phyloP scores from a whole-genome alignment of 2,329 filamentous ascomycete genomes.

The Dothidotthia symphoricarpi region DNA sequence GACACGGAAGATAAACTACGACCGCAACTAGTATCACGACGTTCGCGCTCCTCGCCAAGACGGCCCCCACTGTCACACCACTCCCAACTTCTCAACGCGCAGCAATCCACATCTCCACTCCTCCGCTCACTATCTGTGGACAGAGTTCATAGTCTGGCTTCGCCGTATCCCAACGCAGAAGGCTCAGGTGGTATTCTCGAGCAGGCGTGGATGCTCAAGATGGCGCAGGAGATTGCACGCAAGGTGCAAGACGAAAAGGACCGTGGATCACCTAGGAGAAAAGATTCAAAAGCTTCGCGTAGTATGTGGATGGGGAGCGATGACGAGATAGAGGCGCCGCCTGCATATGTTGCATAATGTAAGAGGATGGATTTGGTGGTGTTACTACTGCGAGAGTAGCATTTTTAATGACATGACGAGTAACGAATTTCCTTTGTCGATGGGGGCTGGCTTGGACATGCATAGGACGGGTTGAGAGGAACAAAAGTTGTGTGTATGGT shows the following conservation, averaged over 20 bases:
- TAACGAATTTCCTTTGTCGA: too few relatives aligned
- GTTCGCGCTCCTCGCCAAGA: constrained; percentile 15
- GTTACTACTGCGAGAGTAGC: too few relatives aligned
- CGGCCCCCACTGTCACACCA: constrained; percentile 32
- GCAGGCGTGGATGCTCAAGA: constrained; percentile 86
- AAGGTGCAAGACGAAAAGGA: constrained; percentile 84
- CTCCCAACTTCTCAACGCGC: constrained; percentile 28
- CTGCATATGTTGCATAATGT: constrained; percentile 37
- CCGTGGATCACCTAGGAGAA: constrained; percentile 15
- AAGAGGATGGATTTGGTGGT: too few relatives aligned
- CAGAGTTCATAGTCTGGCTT: constrained; percentile 17
- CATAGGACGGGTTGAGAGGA: too few relatives aligned
- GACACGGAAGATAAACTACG: constrained; percentile 2
- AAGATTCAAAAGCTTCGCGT: constrained; percentile 6
- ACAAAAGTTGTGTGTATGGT: too few relatives aligned
- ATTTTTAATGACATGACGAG: too few relatives aligned
- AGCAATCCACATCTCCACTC: constrained; percentile 37
- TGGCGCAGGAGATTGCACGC: constrained; percentile 86
- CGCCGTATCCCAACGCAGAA: constrained; percentile 23
- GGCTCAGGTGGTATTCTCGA: constrained; percentile 60
- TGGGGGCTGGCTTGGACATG: too few relatives aligned
- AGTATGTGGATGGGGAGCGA: constrained; percentile 26
- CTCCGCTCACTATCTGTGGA: constrained; percentile 32
- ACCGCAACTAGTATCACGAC: constrained; percentile 5
- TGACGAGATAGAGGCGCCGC: constrained; percentile 33